phyloP scores from a whole-genome alignment of 2,329 filamentous ascomycete species.

The Microcyclospora tardicrescens region DNA sequence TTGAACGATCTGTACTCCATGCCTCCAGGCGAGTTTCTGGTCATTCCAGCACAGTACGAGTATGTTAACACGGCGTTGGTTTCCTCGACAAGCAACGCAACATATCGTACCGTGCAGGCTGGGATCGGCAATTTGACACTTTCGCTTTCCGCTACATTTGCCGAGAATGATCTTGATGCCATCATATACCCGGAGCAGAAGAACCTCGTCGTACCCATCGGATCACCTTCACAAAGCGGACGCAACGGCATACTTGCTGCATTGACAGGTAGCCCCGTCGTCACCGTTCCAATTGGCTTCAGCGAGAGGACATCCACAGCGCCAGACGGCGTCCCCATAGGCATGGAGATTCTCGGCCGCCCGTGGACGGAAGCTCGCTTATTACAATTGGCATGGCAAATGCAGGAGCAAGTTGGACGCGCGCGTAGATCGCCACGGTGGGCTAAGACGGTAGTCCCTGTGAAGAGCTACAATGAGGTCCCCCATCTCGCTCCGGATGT shows the following conservation, averaged over 20 bases:
- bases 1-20: conserved; percentile 38
- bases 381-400: conserved; percentile 39
- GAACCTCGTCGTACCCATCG: conserved; percentile 48
- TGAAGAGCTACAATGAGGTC: conserved; percentile 22
- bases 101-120: conserved; percentile 35
- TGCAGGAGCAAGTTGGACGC: conserved; percentile 33
- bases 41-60: conserved; percentile 46
- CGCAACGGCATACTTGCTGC: conserved; percentile 46
- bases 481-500: conserved; percentile 33
- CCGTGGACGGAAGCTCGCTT: conserved; percentile 44
- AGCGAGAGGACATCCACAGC: conserved; percentile 37
- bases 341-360: conserved; percentile 49
- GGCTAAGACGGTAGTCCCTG: conserved; percentile 29
- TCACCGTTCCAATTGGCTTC: conserved; percentile 43
- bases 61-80: conserved; percentile 39
- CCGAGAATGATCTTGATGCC: conserved; percentile 38
- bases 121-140: conserved; percentile 42
- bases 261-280: conserved; percentile 40
- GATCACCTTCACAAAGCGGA: conserved; percentile 44
- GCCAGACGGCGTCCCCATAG: conserved; percentile 47
- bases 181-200: conserved; percentile 53
- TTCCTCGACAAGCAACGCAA: conserved; percentile 38
- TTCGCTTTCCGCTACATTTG: conserved; percentile 39
- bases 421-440: conserved; percentile 36
- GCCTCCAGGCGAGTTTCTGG: conserved; percentile 39